These are phyloP conservation scores for Iberis pinnata DNA, from an alignment of 345 rosid genomes.

Conservation along the genomic window DNA sequence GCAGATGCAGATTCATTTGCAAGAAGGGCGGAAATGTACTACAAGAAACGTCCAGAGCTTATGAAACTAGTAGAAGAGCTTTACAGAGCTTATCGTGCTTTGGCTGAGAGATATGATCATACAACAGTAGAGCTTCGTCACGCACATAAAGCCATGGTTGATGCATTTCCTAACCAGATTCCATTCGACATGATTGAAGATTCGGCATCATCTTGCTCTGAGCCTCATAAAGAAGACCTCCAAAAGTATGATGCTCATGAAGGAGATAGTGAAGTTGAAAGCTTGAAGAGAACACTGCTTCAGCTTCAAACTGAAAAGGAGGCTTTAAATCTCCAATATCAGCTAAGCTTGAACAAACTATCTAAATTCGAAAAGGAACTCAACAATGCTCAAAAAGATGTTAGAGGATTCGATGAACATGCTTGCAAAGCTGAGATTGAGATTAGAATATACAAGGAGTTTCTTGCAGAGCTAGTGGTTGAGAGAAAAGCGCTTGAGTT, in stretches of 20 bases:
- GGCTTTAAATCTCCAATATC: constrained; percentile 47
- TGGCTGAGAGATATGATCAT: constrained; percentile 96
- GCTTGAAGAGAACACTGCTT: constrained; percentile 50
- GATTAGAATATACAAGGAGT: constrained; percentile 58
- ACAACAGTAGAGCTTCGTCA: constrained; percentile 83
- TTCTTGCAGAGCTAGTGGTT: constrained; percentile 50
- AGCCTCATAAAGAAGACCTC: constrained; percentile 37
- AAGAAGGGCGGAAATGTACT: constrained; percentile 97
- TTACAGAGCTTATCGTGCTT: constrained; percentile 95
- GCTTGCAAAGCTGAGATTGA: constrained; percentile 79
- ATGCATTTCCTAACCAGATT: constrained; percentile 85
- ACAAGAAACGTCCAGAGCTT: constrained; percentile 96
- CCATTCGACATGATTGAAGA: constrained; percentile 54
- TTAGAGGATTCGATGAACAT: constrained; percentile 48
- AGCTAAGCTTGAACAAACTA: constrained; percentile 56
- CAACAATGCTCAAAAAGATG: constrained; percentile 49
- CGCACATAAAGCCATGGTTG: constrained; percentile 78
- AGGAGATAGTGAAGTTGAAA: constrained; percentile 51
- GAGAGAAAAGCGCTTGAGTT: constrained; percentile 69
- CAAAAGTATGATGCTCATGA: constrained; percentile 32
- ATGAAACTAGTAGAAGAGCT: constrained; percentile 96
- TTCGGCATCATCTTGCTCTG: constrained; percentile 44
- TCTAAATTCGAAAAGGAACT: constrained; percentile 64
- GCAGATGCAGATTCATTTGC: constrained; percentile 99
- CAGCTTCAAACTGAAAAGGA: constrained; percentile 74